phyloP scores from a whole-genome alignment of 129 eudicot genomes.

The Solidago caesia region DNA sequence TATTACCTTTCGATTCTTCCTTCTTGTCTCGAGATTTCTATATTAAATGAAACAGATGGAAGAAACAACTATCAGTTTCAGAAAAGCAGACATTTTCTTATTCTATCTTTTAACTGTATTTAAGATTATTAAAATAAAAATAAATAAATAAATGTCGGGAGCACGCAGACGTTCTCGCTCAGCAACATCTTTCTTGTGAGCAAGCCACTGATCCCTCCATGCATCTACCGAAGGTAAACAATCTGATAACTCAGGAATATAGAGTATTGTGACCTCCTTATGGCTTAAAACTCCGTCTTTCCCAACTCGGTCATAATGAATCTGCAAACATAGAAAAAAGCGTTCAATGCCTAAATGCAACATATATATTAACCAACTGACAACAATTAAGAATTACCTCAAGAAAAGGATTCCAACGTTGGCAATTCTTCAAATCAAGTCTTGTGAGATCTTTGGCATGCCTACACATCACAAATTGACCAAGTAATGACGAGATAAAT shows the following conservation, averaged over 20 bases:
- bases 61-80: constrained; percentile 21
- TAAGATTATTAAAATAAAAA: not conserved
- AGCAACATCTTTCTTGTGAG: constrained; percentile 72
- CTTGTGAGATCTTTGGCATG: constrained; percentile 74
- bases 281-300: constrained; percentile 87
- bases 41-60: constrained; percentile 26
- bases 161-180: constrained; percentile 54
- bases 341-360: not conserved
- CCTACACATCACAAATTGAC: constrained; percentile 34
- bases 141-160: constrained; percentile 27
- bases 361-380: not conserved
- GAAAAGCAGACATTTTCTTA: constrained; percentile 20
- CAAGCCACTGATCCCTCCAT: constrained; percentile 95
- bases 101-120: not conserved
- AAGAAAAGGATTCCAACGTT: constrained; percentile 87
- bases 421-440: constrained; percentile 79
- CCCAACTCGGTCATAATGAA: constrained; percentile 90
- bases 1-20: constrained; percentile 60
- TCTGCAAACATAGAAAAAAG: constrained; percentile 41
- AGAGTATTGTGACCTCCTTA: constrained; percentile 89
- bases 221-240: constrained; percentile 83
- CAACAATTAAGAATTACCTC: constrained; percentile 49
- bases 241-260: constrained; percentile 80
- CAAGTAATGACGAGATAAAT: not conserved
- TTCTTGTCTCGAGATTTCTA: constrained; percentile 55